These are phyloP conservation scores for Taphrina populina DNA, from an alignment of 1,139 yeast species.

Conservation along the genomic window DNA sequence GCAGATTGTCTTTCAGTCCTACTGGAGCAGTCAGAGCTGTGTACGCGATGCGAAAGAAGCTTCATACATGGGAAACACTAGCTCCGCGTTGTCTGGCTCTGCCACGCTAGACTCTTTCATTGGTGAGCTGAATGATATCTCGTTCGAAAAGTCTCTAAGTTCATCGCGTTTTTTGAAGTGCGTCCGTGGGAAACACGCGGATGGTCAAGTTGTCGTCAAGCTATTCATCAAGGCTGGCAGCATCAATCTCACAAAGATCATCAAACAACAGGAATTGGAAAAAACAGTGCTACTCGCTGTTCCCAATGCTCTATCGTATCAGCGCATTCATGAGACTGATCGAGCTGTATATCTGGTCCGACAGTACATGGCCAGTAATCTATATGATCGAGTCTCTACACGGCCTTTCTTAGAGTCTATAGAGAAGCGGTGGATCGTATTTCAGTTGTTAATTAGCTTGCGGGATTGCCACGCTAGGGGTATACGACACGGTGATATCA, in stretches of 20 bases:
- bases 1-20: too few species aligned
- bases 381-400: slow-evolving; percentile 82
- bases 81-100: slow-evolving; percentile 81
- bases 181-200: slow-evolving; percentile 62
- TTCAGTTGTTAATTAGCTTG: slow-evolving; percentile 67
- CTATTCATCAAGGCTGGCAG: slow-evolving; percentile 69
- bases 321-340: slow-evolving; percentile 77
- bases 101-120: slow-evolving; percentile 89
- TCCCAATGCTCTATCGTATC: slow-evolving; percentile 69
- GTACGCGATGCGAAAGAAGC: slow-evolving; percentile 1
- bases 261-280: slow-evolving; percentile 30
- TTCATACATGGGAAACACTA: slow-evolving; percentile 20
- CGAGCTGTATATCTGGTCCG: slow-evolving; percentile 88
- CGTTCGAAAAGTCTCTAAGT: slow-evolving; percentile 67
- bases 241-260: neutral
- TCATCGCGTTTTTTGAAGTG: slow-evolving; percentile 85
- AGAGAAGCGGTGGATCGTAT: slow-evolving; percentile 81
- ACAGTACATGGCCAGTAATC: slow-evolving; percentile 71
- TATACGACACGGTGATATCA: slow-evolving; percentile 77
- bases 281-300: slow-evolving; percentile 50
- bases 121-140: slow-evolving; percentile 69
- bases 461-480: slow-evolving; percentile 61
- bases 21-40: too few species aligned
- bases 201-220: slow-evolving; percentile 74
- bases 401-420: slow-evolving; percentile 80